Evolutionary conservation across 2,329 filamentous ascomycete genomes (phyloP), one percentile per base, ranked within the genome.

Genomic region (Aspergillus melleus): DNA sequence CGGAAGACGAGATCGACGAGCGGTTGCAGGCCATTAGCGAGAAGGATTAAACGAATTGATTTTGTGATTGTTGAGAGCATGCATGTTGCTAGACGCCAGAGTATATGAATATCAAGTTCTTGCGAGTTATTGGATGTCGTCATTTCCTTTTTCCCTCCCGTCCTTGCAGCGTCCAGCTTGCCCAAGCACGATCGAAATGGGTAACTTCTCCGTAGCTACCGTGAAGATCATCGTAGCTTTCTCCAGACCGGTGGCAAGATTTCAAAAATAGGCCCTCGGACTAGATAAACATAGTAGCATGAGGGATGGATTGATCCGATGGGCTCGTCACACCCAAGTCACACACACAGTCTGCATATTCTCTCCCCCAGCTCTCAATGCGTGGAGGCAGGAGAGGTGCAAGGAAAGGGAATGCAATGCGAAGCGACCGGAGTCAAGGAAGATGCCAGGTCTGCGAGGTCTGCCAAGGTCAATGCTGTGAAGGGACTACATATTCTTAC

Each of bases 1-100:
- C 91, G 30, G 94, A 97, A 80, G 93, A 98, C 39, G 94, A 99
- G 86, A 97, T 99, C 77, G 95, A 99, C 73, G 95, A 98, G 81
- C 87, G 95, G 79, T 86, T 99, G 82, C 93, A 98, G 80, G 92
- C 94, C 58, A 99, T 99, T 78, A 92, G 92, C 60, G 95, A 99
- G 85, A 98, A 97, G 86, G 95, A 99, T 81, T 99, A 85, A 87
- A 76, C 46, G 55, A 22, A 57, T 60, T 52, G 57, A 47, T 52
- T 51, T 58, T 61, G 32, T 36, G 47, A 54, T 32, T 62, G 55
- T 44, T 46, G 59, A 63, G 55, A 61, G 57, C 56, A 61, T 60
- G 58, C 61, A 62, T 64, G 53, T 58, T 59, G 54, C 57, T 66
- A 64, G 66, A 67, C 61, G 57, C 60, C 36, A 61, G 63, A 68